These are phyloP conservation scores for Cryomyces minteri DNA, from an alignment of 495 filamentous ascomycete genomes.

Conservation along the genomic window DNA sequence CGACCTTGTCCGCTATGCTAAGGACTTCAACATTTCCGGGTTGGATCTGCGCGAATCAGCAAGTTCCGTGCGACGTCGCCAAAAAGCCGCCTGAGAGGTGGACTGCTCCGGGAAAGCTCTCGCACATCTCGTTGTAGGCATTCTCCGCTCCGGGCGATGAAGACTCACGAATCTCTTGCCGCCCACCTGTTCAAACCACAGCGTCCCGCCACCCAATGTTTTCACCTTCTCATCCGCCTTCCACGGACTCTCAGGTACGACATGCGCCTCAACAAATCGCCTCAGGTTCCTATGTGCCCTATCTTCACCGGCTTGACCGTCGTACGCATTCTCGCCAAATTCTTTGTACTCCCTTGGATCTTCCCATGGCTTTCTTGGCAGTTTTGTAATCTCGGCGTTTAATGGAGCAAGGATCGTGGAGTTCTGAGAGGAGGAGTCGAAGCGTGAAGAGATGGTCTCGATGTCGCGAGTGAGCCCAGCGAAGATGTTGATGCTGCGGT, in stretches of 20 bases:
- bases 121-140: neutral
- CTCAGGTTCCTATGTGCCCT: slow-evolving; percentile 62
- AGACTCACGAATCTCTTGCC: slow-evolving; percentile 39
- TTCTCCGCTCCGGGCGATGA: neutral
- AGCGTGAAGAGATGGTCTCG: slow-evolving; percentile 44
- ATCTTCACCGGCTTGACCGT: slow-evolving; percentile 59
- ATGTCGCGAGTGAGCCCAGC: slow-evolving; percentile 72
- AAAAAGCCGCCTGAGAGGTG: no score
- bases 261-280: slow-evolving; percentile 74
- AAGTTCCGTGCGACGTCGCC: no score
- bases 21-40: slow-evolving; percentile 61
- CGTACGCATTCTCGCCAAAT: slow-evolving; percentile 62
- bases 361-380: slow-evolving; percentile 92
- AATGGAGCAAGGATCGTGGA: slow-evolving; percentile 80
- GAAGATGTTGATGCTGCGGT: slow-evolving; percentile 73
- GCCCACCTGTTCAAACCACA: slow-evolving; percentile 68
- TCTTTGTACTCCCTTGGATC: slow-evolving; percentile 59
- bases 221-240: slow-evolving; percentile 49
- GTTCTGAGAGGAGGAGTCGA: slow-evolving; percentile 51
- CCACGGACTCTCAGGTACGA: slow-evolving; percentile 67
- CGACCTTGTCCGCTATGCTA: slow-evolving; percentile 47
- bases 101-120: neutral
- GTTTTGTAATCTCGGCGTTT: slow-evolving; percentile 58
- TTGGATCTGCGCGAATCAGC: slow-evolving; percentile 38
- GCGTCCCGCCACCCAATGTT: slow-evolving; percentile 47